These are phyloP conservation scores for Metarhizium anisopliae DNA, from an alignment of 2,329 filamentous ascomycete species.

Conservation along the genomic window DNA sequence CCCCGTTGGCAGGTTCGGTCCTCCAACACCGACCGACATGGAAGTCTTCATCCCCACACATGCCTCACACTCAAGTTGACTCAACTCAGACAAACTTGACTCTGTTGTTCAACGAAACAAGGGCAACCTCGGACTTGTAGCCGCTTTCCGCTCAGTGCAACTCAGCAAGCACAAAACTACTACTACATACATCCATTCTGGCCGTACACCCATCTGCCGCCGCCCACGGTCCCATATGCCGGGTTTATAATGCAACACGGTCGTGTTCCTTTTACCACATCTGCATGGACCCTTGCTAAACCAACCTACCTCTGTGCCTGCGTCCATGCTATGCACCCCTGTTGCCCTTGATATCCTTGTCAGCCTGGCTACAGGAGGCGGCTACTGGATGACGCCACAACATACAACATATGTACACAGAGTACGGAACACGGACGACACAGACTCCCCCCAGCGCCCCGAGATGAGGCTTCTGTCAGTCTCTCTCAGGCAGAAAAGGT, in stretches of 20 bases:
- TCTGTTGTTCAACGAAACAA: neutral
- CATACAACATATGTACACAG: neutral
- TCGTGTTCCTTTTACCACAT: neutral
- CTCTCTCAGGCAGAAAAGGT: no score
- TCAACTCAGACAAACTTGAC: neutral
- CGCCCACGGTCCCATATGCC: neutral
- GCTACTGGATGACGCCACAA: neutral
- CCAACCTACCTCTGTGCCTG: no score
- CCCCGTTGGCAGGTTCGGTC: no score
- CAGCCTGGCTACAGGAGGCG: neutral
- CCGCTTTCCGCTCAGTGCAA: neutral
- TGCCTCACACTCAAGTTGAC: neutral
- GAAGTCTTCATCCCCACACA: neutral
- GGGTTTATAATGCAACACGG: neutral
- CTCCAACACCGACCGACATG: no score
- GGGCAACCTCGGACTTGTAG: neutral
- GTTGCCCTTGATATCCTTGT: neutral
- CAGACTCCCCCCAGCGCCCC: neutral
- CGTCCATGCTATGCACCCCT: neutral
- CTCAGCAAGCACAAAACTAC: neutral
- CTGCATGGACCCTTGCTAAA: neutral
- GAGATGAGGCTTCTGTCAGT: no score
- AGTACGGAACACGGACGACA: neutral
- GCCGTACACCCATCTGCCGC: neutral
- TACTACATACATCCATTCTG: neutral